Evolutionary conservation across 192 early-diverging fungal species (phyloP).

Genomic region (Pilobolus umbonatus): DNA sequence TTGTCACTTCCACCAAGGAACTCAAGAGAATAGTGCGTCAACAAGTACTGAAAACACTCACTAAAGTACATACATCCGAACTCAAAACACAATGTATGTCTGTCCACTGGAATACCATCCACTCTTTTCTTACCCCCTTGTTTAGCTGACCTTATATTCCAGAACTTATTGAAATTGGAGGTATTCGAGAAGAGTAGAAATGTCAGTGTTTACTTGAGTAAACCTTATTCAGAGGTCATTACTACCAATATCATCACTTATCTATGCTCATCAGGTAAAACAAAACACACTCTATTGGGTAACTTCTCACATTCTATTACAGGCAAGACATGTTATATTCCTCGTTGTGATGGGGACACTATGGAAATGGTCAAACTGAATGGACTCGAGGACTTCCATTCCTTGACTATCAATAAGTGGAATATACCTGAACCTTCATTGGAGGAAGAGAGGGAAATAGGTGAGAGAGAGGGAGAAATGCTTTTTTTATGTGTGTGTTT

Average conservation of each 20-base stretch:
- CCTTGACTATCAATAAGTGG: constrained; percentile 61
- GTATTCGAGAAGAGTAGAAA: constrained; percentile 37
- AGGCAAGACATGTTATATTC: constrained; percentile 54
- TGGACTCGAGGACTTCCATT: constrained; percentile 53
- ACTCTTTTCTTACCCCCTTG: not conserved
- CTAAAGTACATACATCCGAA: too few relatives aligned
- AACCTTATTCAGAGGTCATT: constrained; percentile 45
- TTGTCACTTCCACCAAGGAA: too few relatives aligned
- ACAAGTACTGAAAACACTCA: too few relatives aligned
- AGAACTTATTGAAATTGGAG: constrained; percentile 28
- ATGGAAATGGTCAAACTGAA: constrained; percentile 69
- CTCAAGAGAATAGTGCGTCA: too few relatives aligned
- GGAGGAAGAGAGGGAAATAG: constrained; percentile 48
- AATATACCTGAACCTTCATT: constrained; percentile 59
- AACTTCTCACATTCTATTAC: constrained; percentile 5
- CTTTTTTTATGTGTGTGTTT: too few relatives aligned
- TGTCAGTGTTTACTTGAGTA: constrained; percentile 51
- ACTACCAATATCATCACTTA: constrained; percentile 44
- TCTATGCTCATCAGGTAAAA: constrained; percentile 40
- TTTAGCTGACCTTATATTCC: constrained; percentile 18
- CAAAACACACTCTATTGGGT: not conserved
- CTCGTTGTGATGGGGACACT: constrained; percentile 39
- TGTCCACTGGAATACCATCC: too few relatives aligned
- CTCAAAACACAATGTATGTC: too few relatives aligned
- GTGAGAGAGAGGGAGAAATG: constrained; percentile 25